Conservation (phyloP, 2,329 filamentous ascomycete genomes). For the Talaromyces sp. region DNA sequence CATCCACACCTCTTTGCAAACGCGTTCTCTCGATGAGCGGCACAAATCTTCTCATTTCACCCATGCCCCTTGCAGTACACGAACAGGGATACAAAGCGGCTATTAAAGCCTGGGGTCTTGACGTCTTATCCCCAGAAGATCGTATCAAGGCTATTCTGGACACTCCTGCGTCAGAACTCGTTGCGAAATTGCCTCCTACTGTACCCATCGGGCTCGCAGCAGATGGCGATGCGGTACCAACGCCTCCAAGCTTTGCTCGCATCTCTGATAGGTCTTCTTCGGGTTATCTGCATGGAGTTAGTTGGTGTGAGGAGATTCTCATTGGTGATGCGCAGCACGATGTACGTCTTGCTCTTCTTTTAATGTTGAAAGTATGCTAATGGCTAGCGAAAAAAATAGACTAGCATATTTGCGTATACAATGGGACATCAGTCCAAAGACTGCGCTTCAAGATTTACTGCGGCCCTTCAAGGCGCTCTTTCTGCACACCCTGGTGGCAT, state of each 20-base stretch:
- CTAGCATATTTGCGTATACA: slow-evolving; percentile 26
- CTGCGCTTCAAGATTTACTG: slow-evolving; percentile 19
- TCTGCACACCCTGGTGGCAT: slow-evolving; percentile 19
- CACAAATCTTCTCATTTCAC: slow-evolving; percentile 38
- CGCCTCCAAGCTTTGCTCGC: slow-evolving; percentile 18
- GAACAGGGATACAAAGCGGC: slow-evolving; percentile 40
- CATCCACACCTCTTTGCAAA: slow-evolving; percentile 35
- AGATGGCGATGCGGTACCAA: slow-evolving; percentile 39
- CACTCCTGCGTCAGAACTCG: slow-evolving; percentile 37
- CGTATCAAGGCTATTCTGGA: slow-evolving; percentile 38
- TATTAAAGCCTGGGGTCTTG: slow-evolving; percentile 35
- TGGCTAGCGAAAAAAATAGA: slow-evolving; percentile 18
- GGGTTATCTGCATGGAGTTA: slow-evolving; percentile 32
- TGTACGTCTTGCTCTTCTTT: slow-evolving; percentile 25
- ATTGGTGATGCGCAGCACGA: slow-evolving; percentile 47
- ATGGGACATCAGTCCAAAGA: slow-evolving; percentile 16
- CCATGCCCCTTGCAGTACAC: slow-evolving; percentile 32
- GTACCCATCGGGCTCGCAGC: slow-evolving; percentile 33
- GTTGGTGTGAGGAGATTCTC: slow-evolving; percentile 44
- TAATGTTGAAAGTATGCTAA: background rate
- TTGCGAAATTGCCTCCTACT: slow-evolving; percentile 33
- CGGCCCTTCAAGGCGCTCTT: slow-evolving; percentile 17
- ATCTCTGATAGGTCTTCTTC: slow-evolving; percentile 18
- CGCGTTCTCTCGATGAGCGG: slow-evolving; percentile 40
- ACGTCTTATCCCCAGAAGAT: slow-evolving; percentile 31